phyloP scores from a whole-genome alignment of 2,329 filamentous ascomycete genomes.

The Scytalidium lignicola region DNA sequence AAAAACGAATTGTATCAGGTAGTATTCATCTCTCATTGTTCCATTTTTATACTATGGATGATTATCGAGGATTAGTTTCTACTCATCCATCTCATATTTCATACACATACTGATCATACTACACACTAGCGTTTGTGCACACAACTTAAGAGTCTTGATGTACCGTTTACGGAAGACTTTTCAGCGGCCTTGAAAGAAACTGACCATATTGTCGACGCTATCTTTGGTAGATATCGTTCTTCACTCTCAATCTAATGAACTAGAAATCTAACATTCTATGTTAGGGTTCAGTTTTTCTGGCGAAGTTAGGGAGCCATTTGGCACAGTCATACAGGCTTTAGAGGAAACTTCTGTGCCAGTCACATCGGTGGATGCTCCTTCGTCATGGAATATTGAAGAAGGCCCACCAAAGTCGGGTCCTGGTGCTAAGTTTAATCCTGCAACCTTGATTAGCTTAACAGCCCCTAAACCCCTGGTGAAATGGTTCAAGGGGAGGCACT shows the following conservation, averaged over 20 bases:
- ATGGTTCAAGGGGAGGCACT: conserved; percentile 82
- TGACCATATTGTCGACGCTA: conserved; percentile 84
- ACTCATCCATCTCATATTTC: no score
- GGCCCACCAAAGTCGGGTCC: conserved; percentile 75
- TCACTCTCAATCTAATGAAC: neutral
- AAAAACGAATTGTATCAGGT: conserved; percentile 89
- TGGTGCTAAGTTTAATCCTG: conserved; percentile 76
- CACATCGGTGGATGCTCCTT: conserved; percentile 86
- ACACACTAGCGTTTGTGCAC: conserved; percentile 80
- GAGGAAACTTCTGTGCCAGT: conserved; percentile 70
- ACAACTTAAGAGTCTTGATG: conserved; percentile 75
- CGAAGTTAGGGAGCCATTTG: conserved; percentile 88
- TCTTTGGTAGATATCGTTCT: conserved; percentile 62
- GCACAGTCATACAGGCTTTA: conserved; percentile 71
- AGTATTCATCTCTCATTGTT: conserved; percentile 16
- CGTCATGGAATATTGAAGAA: conserved; percentile 86
- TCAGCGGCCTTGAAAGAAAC: conserved; percentile 56
- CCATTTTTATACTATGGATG: no score
- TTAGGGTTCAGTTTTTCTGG: conserved; percentile 87
- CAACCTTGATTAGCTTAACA: conserved; percentile 78
- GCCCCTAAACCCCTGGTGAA: conserved; percentile 88
- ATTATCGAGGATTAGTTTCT: no score
- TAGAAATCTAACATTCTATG: conserved; percentile 7
- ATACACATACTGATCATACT: no score
- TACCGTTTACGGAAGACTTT: conserved; percentile 85